phyloP scores from a whole-genome alignment of 1,284 basidiomycete species.

The Microbotryomycetes sp. region DNA sequence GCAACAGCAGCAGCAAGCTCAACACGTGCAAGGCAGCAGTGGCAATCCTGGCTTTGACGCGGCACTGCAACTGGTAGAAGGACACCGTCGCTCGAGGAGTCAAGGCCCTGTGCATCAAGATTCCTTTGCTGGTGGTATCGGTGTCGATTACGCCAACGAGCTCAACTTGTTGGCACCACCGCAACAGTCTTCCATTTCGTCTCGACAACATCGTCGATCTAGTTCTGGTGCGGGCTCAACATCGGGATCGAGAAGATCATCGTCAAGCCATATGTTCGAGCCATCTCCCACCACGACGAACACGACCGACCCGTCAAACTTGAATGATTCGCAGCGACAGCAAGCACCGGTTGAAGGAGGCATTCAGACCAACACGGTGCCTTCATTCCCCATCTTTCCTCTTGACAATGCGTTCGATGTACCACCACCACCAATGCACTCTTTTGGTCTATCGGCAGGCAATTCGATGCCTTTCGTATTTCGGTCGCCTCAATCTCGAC shows the following conservation, averaged over 20 bases:
- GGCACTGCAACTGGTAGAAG: background rate
- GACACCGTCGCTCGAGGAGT: background rate
- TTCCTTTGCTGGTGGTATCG: no score
- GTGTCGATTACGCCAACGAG: background rate
- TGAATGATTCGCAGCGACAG: background rate
- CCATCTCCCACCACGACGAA: background rate
- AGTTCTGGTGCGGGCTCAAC: no score
- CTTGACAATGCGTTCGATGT: background rate
- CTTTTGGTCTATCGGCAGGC: no score
- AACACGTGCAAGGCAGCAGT: background rate
- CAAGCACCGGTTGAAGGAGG: no score
- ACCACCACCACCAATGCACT: background rate
- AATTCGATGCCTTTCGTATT: background rate
- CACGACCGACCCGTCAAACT: background rate
- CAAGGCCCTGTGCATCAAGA: background rate
- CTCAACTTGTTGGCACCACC: background rate
- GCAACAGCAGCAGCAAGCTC: no score
- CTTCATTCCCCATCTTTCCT: background rate
- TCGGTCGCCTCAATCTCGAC: background rate
- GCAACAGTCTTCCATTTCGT: background rate
- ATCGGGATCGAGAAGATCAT: no score
- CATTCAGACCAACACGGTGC: background rate
- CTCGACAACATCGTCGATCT: no score
- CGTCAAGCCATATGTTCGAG: no score
- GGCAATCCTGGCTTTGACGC: background rate